Evolutionary conservation across 768 basidiomycete species (phyloP), one percentile per base, ranked within the genome.

Genomic region (Pisolithus microcarpus): DNA sequence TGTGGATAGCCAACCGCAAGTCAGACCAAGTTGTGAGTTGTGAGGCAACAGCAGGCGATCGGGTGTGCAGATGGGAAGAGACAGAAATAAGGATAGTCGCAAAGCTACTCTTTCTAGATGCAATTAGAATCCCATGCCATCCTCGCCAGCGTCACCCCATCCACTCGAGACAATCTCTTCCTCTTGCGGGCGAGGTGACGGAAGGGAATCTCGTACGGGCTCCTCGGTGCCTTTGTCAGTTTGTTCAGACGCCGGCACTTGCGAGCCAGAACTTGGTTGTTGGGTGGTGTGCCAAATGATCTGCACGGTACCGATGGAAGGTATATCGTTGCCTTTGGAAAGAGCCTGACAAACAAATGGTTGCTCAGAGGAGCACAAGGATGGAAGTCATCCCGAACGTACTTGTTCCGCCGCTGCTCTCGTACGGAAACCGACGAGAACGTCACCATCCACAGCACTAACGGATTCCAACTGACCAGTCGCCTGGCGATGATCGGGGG

Each of bases 321-420:
- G 79, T 43, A 91, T 79, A 51, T 79, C 78, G 15, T 68, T 63
- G 21, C 87, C 88, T 65, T 88, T 89, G 38, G 84, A 77, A 4
- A 91, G 66, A 18, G 82, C 88, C 85, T 90, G 53, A 6, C 52
- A 53, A 50, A 40, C 36, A 46, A 34, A 50, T 65, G 8, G 61
- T 49, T 31, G 48, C 42, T 43, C 21, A 45, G 18, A 38, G 31
- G 15, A 48, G 38, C 34, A 54, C 15, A 38, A 13, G 11, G 36
- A 48, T 18, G 19, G 46, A 55, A 26, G 21, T 31, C 40, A 34
- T 31, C 54, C 23, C 18, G 24, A n/a, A 61, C 72, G 30, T 57
- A 87, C 88, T 76, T 85, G 84, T 66, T 92, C 90, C 11, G 91
- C 90, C 21, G 76, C 82, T 24, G 74, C 71, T 50, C 90, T 80